Evolutionary conservation across 208 protist genomes (phyloP), one percentile per base, ranked within the genome.

Genomic region (Zelonia costaricensis): DNA sequence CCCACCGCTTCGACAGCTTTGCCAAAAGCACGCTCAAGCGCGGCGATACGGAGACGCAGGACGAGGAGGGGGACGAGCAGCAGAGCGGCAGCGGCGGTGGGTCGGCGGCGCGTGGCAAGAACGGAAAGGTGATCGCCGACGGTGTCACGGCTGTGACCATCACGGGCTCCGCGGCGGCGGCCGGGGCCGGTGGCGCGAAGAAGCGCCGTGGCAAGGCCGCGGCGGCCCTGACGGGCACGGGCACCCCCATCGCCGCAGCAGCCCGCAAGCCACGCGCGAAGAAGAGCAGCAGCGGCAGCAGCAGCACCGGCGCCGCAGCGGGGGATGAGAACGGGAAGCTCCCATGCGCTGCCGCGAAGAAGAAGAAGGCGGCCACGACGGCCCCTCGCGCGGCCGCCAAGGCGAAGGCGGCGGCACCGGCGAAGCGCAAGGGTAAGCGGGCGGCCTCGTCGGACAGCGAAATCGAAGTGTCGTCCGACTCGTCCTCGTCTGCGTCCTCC

Each of bases 1-100:
- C 83, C n/a, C 85, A 93, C 59, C 74, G 80, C 30, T 58, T 77
- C 18, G 79, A 91, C 30, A 91, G 81, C 62, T 86, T 89, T 38
- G 67, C 75, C 22, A 93, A 88, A 70, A 69, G 59, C 33, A 52
- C 76, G 36, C 56, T 91, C 16, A 67, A 74, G 46, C 70, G 70
- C 42, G 75, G 71, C 12, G 76, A 59, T 25, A 65, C 23, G 15
- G 54, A 53, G 4, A 63, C 15, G n/a, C 44, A 31, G 36, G 63
- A 51, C 12, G 69, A 76, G 13, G 46, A 60, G 10, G 71, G 64
- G 27, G 59, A 57, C 20, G 51, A 67, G 36, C 56, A 68, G 48
- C 63, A 49, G 4, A 70, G 23, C 22, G 46, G 60, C 15, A 30
- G 16, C 4, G 59, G 44, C 2, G 54, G 59, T 7, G 36, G 13